Evolutionary conservation across 148 eudicot genomes (phyloP), one percentile per base, ranked within the genome.

Genomic region (Vaccinium macrocarpon): DNA sequence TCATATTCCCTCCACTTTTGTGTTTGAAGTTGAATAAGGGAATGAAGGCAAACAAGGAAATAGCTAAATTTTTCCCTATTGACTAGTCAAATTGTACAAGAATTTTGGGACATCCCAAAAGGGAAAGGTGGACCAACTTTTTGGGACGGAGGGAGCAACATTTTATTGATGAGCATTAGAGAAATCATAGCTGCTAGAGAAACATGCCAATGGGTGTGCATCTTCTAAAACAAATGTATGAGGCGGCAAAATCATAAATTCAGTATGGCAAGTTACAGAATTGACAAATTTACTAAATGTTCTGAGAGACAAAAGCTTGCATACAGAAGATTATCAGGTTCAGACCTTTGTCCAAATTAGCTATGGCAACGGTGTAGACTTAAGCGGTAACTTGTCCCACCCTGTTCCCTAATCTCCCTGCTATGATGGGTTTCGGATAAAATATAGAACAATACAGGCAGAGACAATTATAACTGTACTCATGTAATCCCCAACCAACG

Each of bases 331-430:
- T 74, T 19, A 19, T 74, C 52, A 18, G 50, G 78, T 12, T 73
- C 78, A 3, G 52, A 74, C 78, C 25, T 18, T 74, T 9, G 78
- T 74, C 53, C 53, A 46, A 74, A 74, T 46, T 46, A 74, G 78
- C 8, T 1, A 46, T 46, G 78, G 27, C 78, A 74, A 74, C 21
- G 27, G 53, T 74, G 78, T n/a, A 19, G 53, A 49, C 11, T 10
- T 74, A 2, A 42, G 76, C 9, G 0, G 19, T 29, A 70, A 29
- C 74, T 70, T 23, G 15, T 48, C 48, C 46, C 8, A 71, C 5
- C 76, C 51, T 46, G 25, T 74, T 21, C 52, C 38, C 78, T 19
- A 3, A 38, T 21, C 38, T 6, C 76, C 76, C 76, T 15, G 21
- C 8, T 72, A 29, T 10, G 50, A 72, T 32, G n/a, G 49, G 76